These are phyloP conservation scores for Euclidium syriacum DNA, from an alignment of 345 rosid genomes.

Conservation along the genomic window DNA sequence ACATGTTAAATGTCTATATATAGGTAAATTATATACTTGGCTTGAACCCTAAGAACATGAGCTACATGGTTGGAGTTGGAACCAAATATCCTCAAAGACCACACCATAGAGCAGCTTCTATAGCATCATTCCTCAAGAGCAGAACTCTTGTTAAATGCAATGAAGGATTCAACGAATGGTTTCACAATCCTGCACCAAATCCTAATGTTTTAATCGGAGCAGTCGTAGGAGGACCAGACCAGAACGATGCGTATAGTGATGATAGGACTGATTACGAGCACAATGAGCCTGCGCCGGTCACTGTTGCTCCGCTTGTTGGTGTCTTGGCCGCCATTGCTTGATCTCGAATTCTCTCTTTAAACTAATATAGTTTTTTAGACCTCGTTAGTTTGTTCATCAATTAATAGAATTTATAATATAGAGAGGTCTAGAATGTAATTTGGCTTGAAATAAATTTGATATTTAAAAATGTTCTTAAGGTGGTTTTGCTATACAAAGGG, in stretches of 20 bases:
- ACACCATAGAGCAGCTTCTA: slow-evolving; percentile 94
- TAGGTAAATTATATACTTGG: slow-evolving; percentile 87
- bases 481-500: too few relatives aligned
- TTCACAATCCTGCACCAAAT: slow-evolving; percentile 33
- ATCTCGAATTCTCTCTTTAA: too few relatives aligned
- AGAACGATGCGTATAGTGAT: slow-evolving; percentile 45
- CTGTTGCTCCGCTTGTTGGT: slow-evolving; percentile 56
- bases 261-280: slow-evolving; percentile 42
- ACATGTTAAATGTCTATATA: too few relatives aligned
- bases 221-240: slow-evolving; percentile 66
- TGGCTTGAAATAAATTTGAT: too few relatives aligned
- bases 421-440: too few relatives aligned
- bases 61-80: slow-evolving; percentile 97
- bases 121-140: slow-evolving; percentile 53
- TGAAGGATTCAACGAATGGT: slow-evolving; percentile 64
- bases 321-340: slow-evolving; percentile 48
- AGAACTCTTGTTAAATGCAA: slow-evolving; percentile 64
- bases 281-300: slow-evolving; percentile 47
- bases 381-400: too few relatives aligned
- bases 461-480: too few relatives aligned
- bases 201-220: slow-evolving; percentile 62
- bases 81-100: slow-evolving; percentile 61
- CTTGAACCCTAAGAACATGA: slow-evolving; percentile 73
- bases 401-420: too few relatives aligned
- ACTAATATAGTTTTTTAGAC: too few relatives aligned